Conservation (phyloP, 1,139 yeast genomes). For the Taiozyma sp. region DNA sequence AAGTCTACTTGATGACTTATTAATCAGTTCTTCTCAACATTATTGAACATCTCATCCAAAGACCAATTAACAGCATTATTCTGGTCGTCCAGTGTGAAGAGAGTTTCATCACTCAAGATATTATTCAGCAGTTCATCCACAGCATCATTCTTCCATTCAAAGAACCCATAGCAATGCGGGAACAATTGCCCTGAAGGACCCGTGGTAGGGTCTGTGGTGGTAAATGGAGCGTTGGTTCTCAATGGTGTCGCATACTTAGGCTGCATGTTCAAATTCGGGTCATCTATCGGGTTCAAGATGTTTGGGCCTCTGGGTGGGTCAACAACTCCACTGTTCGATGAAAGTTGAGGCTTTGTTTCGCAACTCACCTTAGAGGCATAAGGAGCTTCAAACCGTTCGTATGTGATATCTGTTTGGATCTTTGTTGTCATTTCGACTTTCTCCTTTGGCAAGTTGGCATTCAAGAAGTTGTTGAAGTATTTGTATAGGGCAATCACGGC, state of each 20-base stretch:
- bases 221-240: neutral
- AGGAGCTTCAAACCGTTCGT: neutral
- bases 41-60: neutral
- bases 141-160: conserved; percentile 17
- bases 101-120: conserved; percentile 13
- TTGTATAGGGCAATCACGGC: conserved; percentile 12
- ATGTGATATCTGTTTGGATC: neutral
- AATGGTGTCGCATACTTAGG: neutral
- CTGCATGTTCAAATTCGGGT: neutral
- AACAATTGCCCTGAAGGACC: neutral
- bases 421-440: conserved; percentile 5
- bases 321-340: neutral
- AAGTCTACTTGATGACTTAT: neutral
- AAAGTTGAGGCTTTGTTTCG: neutral
- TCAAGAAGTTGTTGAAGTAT: conserved; percentile 10
- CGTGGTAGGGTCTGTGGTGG: neutral
- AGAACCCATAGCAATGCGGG: conserved; percentile 10
- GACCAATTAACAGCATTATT: conserved; percentile 5
- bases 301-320: neutral
- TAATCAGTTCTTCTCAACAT: neutral
- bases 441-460: conserved; percentile 9
- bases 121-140: conserved; percentile 18
- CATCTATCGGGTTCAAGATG: neutral
- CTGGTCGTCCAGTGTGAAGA: conserved; percentile 7
- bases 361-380: neutral